Evolutionary conservation across 345 rosid genomes (phyloP).

Genomic region (Citrus sp.): DNA sequence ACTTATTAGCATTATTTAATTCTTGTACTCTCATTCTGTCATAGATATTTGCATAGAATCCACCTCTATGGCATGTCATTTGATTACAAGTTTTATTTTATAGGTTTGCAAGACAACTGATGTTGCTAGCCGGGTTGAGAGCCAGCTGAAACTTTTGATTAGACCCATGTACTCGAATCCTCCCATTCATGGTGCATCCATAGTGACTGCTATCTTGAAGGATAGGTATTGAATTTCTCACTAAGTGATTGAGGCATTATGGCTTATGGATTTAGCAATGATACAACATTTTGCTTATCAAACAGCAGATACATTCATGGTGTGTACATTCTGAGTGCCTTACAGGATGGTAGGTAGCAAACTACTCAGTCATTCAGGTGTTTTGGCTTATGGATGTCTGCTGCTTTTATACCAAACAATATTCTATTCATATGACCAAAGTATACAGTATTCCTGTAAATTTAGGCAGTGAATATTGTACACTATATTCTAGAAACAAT

Average conservation of each 20-base stretch:
- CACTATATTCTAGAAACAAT: background rate
- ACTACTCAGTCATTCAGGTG: background rate
- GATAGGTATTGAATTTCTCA: constrained; percentile 29
- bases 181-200: constrained; percentile 54
- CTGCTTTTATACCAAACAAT: background rate
- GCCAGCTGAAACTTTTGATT: constrained; percentile 55
- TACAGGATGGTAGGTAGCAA: background rate
- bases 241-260: background rate
- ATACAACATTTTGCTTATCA: background rate
- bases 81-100: background rate
- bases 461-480: background rate
- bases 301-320: background rate
- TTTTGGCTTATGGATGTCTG: background rate
- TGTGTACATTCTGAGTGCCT: background rate
- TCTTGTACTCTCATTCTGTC: background rate
- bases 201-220: constrained; percentile 42
- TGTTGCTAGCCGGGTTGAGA: constrained; percentile 42
- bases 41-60: background rate
- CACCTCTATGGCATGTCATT: background rate
- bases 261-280: background rate
- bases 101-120: constrained; percentile 48
- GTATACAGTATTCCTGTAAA: background rate
- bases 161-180: constrained; percentile 60
- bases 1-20: background rate
- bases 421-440: background rate